Evolutionary conservation across 179 eudicot genomes (phyloP).

Genomic region (Corrigiola litoralis): DNA sequence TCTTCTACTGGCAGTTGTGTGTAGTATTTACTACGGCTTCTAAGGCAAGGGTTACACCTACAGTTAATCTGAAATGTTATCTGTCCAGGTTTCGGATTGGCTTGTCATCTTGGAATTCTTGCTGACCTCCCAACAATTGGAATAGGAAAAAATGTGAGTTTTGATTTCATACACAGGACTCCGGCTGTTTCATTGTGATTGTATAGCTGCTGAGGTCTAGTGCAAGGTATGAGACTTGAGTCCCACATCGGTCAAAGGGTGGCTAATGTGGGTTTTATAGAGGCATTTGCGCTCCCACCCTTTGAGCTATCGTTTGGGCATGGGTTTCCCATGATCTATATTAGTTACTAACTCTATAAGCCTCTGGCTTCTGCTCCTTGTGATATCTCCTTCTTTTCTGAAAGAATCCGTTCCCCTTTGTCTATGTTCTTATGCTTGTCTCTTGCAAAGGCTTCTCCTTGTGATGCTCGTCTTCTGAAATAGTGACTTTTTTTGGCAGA

Average conservation of each 20-base stretch:
- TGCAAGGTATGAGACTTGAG: too few species aligned
- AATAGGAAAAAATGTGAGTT: conserved; percentile 88
- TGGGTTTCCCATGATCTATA: not conserved
- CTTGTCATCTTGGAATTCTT: conserved; percentile 92
- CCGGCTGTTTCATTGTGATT: not conserved
- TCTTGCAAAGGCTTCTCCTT: not conserved
- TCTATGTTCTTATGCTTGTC: not conserved
- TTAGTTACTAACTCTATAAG: not conserved
- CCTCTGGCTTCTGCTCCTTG: not conserved
- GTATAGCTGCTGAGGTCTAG: not conserved
- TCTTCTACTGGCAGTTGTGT: not conserved
- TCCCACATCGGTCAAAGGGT: too few species aligned
- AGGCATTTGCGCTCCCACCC: too few species aligned
- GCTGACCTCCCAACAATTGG: conserved; percentile 85
- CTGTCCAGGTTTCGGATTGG: conserved; percentile 84
- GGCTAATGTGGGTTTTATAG: too few species aligned
- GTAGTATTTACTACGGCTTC: too few species aligned
- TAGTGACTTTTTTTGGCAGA: not conserved
- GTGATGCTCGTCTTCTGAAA: not conserved
- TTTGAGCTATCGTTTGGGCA: too few species aligned
- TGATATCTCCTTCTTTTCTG: not conserved
- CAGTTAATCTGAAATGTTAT: conserved; percentile 13
- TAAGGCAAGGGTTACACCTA: not conserved
- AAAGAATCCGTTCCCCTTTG: not conserved
- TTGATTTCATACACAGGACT: not conserved